phyloP scores from a whole-genome alignment of 805 yeast species.

The Nakazawaea wyomingensis region DNA sequence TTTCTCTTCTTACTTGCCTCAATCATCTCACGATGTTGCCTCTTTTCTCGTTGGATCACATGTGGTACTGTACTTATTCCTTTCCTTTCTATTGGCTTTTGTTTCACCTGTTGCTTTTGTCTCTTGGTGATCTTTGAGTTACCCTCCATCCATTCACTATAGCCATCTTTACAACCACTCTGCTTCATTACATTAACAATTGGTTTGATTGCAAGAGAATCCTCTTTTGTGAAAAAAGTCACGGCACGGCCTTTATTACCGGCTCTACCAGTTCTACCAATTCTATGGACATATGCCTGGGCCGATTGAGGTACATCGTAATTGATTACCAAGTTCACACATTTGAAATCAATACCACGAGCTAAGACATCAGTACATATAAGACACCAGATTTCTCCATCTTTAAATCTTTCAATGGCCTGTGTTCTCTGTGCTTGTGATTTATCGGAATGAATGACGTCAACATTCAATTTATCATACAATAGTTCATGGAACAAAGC shows the following conservation, averaged over 20 bases:
- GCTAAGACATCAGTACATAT: slow-evolving; percentile 95
- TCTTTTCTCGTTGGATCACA: slow-evolving; percentile 58
- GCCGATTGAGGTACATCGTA: slow-evolving; percentile 95
- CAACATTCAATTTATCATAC: slow-evolving; percentile 89
- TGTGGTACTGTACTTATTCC: slow-evolving; percentile 83
- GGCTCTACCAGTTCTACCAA: slow-evolving; percentile 98
- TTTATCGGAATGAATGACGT: slow-evolving; percentile 93
- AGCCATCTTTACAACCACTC: slow-evolving; percentile 62
- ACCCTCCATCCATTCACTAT: slow-evolving; percentile 78
- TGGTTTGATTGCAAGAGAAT: slow-evolving; percentile 66
- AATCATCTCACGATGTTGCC: slow-evolving; percentile 64
- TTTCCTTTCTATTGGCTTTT: slow-evolving; percentile 55
- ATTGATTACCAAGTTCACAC: slow-evolving; percentile 89
- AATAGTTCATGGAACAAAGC: slow-evolving; percentile 90
- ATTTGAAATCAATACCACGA: slow-evolving; percentile 96
- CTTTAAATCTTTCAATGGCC: slow-evolving; percentile 76
- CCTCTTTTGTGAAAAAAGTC: slow-evolving; percentile 92
- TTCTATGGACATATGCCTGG: slow-evolving; percentile 94
- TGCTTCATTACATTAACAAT: slow-evolving; percentile 94
- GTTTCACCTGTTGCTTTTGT: slow-evolving; percentile 57
- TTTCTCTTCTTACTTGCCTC: slow-evolving; percentile 67
- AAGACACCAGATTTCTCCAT: slow-evolving; percentile 92
- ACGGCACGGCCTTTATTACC: slow-evolving; percentile 83
- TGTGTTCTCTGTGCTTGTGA: slow-evolving; percentile 83
- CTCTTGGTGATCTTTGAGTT: slow-evolving; percentile 58